A percentile compares a stretch with the other conserved stretches of the same genome.
Evolutionary conservation across 1,139 yeast species (phyloP).

Genomic region (Diutina pseudorugosa): DNA sequence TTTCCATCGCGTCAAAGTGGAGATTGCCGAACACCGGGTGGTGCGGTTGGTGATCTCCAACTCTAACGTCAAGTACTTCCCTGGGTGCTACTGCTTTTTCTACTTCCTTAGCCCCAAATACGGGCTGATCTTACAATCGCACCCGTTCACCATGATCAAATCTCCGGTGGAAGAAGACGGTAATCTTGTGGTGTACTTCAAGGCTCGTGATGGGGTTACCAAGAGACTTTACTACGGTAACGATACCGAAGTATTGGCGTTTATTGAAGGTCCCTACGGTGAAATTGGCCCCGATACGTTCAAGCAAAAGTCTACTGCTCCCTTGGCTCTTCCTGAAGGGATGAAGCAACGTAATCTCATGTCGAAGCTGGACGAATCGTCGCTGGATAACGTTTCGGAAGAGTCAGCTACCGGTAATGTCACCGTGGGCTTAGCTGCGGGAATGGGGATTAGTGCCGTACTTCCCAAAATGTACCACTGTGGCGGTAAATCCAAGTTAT

Average conservation of each 20-base stretch:
- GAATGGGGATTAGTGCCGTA: conserved; percentile 9
- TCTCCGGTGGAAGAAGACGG: conserved; percentile 8
- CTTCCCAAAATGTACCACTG: conserved; percentile 7
- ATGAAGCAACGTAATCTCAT: background rate
- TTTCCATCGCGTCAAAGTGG: conserved; percentile 5
- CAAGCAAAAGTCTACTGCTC: background rate
- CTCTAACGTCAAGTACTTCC: conserved; percentile 6
- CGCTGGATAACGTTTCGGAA: background rate
- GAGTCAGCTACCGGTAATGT: conserved; percentile 5
- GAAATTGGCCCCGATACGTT: conserved; percentile 5
- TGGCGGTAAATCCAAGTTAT: conserved; percentile 6
- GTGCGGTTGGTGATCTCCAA: conserved; percentile 8
- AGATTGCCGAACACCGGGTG: conserved; percentile 7
- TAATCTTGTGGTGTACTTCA: conserved; percentile 7
- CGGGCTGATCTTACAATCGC: conserved; percentile 9
- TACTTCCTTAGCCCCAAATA: conserved; percentile 9
- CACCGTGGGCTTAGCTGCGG: conserved; percentile 9
- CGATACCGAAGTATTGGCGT: conserved; percentile 8
- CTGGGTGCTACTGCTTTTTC: conserved; percentile 9
- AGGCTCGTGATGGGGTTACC: conserved; percentile 9
- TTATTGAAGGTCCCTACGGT: conserved; percentile 11
- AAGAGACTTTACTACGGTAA: conserved; percentile 6
- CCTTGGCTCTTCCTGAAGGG: background rate
- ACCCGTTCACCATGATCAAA: conserved; percentile 8
- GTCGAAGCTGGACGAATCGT: background rate